Evolutionary conservation across 164 flowering plant genomes (phyloP), one percentile per base, ranked within the genome.

Genomic region (Tetrastigma voinierianum): DNA sequence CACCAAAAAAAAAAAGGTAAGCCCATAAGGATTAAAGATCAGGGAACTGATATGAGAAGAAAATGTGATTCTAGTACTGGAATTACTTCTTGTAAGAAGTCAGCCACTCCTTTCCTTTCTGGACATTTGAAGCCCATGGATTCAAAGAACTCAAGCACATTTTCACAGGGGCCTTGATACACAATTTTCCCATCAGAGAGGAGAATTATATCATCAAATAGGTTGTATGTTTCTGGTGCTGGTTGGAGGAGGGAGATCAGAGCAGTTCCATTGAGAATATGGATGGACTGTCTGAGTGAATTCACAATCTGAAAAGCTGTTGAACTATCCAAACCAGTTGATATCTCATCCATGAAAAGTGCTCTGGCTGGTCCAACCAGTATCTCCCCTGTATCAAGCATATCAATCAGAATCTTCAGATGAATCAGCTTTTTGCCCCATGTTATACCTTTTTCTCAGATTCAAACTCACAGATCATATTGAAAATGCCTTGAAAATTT

Each of bases 251-350:
- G 84, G 32, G 88, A 84, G 32, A 82, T 75, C 6, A 84, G 23
- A 47, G 75, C 74, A 51, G 88, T 82, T 61, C 78, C 81, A 52
- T 80, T 65, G 12, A 80, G 74, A 17, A 82, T 74, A 32, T 80
- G 86, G 51, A 73, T 71, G 49, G 75, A 66, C n/a, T 84, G 84
- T 56, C 73, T 70, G 23, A 84, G 32, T 16, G 83, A 76, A 16
- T 82, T 82, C 61, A 82, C 74, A 7, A 84, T 82, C 54, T 84
- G 88, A 53, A 51, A 84, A 0, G 88, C 76, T 2, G 88, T 82
- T 5, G 88, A 82, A 66, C 86, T 84, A 73, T 84, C 88, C 67
- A 84, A 77, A n/a, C 88, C 88, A 32, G 80, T 84, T 7, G 87
- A 80, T 69, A 84, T 82, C 48, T 84, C 84, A 63, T 84, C 87